These are phyloP conservation scores for Phanerochaete carnosa DNA, from an alignment of 768 basidiomycete genomes.

Conservation along the genomic window DNA sequence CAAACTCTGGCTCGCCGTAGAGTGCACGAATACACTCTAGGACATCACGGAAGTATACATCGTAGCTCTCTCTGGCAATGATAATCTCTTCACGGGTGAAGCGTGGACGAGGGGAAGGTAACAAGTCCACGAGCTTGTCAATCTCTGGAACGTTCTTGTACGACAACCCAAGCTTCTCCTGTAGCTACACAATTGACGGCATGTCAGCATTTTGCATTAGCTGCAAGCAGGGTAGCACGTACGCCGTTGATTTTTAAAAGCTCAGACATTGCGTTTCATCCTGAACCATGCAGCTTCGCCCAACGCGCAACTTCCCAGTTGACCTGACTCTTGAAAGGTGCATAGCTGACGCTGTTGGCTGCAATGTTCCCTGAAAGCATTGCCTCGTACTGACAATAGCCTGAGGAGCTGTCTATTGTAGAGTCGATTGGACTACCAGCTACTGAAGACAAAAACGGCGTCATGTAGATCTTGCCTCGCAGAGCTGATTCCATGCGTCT, in stretches of 20 bases:
- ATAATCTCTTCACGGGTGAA: slow-evolving; percentile 26
- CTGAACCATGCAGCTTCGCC: slow-evolving; percentile 15
- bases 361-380: too few relatives aligned
- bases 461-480: too few relatives aligned
- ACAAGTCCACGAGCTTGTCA: slow-evolving; percentile 32
- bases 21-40: slow-evolving; percentile 33
- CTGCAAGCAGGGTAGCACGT: neutral
- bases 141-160: slow-evolving; percentile 18
- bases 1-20: slow-evolving; percentile 10
- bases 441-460: too few relatives aligned
- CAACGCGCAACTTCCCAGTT: slow-evolving; percentile 18
- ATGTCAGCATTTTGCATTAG: neutral
- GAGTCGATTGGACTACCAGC: too few relatives aligned
- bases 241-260: slow-evolving; percentile 13
- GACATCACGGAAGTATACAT: slow-evolving; percentile 32
- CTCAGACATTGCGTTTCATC: slow-evolving; percentile 11
- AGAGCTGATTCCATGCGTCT: too few relatives aligned
- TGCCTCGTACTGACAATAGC: too few relatives aligned
- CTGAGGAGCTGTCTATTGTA: too few relatives aligned
- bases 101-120: slow-evolving; percentile 23
- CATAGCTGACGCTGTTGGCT: too few relatives aligned
- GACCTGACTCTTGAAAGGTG: slow-evolving; percentile 9
- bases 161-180: slow-evolving; percentile 4
- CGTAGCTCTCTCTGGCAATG: slow-evolving; percentile 27
- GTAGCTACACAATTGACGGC: neutral